phyloP scores from a whole-genome alignment of 306 rosid genomes.

The Lagenaria siceraria region DNA sequence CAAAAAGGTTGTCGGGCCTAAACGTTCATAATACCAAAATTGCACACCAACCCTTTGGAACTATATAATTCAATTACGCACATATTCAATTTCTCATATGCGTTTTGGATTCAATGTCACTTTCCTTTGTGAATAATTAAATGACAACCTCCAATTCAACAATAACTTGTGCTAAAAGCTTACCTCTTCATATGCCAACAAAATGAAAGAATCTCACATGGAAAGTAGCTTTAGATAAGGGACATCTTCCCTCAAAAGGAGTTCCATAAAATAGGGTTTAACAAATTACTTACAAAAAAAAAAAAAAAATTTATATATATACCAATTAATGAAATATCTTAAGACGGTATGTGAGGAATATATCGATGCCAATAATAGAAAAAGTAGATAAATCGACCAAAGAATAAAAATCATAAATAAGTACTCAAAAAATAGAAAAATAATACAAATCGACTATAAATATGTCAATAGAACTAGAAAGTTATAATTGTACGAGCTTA shows the following conservation, averaged over 20 bases:
- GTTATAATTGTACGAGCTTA: too few species aligned
- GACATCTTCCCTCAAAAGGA: not conserved
- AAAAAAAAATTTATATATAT: too few species aligned
- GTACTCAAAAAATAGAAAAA: too few species aligned
- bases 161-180: not conserved
- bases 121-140: not conserved
- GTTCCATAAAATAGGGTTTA: not conserved
- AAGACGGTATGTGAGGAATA: not conserved
- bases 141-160: not conserved
- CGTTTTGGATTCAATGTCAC: not conserved
- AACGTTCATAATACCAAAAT: too few species aligned
- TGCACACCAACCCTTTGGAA: not conserved
- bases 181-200: not conserved
- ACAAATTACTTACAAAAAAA: not conserved
- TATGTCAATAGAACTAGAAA: too few species aligned
- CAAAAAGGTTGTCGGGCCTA: too few species aligned
- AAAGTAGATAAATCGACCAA: not conserved
- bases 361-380: not conserved
- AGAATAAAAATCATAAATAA: not conserved
- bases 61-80: too few species aligned
- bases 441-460: too few species aligned
- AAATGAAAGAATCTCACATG: not conserved
- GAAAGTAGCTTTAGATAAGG: not conserved
- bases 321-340: not conserved
- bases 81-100: not conserved